Evolutionary conservation across 352 stramenopile species (phyloP).

Genomic region (Pythium volutum): DNA sequence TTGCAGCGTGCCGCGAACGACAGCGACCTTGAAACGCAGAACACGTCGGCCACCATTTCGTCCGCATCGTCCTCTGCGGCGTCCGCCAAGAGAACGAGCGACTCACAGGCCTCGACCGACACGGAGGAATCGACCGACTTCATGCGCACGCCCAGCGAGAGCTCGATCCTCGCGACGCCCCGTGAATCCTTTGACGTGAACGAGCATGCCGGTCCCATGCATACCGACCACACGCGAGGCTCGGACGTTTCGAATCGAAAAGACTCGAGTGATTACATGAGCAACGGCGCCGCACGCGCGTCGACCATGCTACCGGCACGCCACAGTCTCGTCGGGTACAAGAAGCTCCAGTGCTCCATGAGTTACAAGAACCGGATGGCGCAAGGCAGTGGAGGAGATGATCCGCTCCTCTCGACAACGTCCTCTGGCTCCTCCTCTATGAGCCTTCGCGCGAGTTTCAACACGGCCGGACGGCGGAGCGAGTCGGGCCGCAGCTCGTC

Average conservation of each 20-base stretch:
- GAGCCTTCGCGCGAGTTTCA: conserved; percentile 14
- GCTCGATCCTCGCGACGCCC: conserved; percentile 14
- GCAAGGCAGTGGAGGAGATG: conserved; percentile 3
- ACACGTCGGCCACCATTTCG: not conserved
- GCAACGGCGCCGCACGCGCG: conserved; percentile 10
- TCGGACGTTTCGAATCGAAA: not conserved
- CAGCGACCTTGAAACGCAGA: conserved; percentile 24
- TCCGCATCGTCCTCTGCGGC: not conserved
- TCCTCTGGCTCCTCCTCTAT: not conserved
- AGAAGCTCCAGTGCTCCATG: conserved; percentile 81
- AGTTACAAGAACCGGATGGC: conserved; percentile 79
- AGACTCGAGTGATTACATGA: conserved; percentile 3
- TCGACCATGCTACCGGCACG: conserved; percentile 7
- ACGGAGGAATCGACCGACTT: conserved; percentile 23
- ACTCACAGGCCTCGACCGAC: conserved; percentile 25
- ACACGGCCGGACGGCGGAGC: conserved; percentile 15
- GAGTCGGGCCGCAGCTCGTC: conserved; percentile 15
- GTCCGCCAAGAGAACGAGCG: conserved; percentile 19
- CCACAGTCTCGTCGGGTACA: conserved; percentile 66
- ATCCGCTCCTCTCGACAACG: conserved; percentile 2
- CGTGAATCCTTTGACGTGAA: conserved; percentile 13
- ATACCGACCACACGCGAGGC: not conserved
- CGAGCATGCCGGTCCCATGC: not conserved
- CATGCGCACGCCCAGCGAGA: conserved; percentile 18
- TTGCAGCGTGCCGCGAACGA: conserved; percentile 33